Base-by-base conservation (phyloP, 1,284 basidiomycete genomes). In the Fomitiporia mediterranea region DNA sequence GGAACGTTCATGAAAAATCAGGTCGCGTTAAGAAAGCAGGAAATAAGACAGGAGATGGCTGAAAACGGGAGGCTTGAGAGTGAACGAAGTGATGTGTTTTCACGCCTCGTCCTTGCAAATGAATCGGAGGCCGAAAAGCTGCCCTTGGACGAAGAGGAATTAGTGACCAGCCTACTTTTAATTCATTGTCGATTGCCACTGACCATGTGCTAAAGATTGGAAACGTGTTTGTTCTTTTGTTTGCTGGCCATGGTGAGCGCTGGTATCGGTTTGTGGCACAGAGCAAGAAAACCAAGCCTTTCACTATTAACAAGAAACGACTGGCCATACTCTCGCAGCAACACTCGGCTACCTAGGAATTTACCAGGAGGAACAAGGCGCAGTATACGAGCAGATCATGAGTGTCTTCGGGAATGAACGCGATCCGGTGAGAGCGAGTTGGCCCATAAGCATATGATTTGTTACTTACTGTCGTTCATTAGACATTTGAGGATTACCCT, bases 171-270 rank as follows among this genome's bases (percentile, higher is more conserved):
- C 39, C 30, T 5, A 17, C 52, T 28, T 19, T 35, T 27, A 9
- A 21, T 23, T 42, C 4, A 37, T 13, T 11, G 46, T 19, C 4
- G 38, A 21, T 53, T 6, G 35, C 27, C 27, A 44, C 13, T 11
- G 23, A 6, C 34, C 40, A 35, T 38, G 28, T 38, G 9, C n/a
- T 37, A 9, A 49, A 81, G 79, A 76, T 80, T 53, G 79, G 80
- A 8, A 81, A 82, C 54, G 65, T 80, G 1, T 83, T 75, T 61
- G 63, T 74, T 4, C 69, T 82, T 61, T 63, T 83, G 48, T 77
- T 82, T 52, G 79, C 81, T 50, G 80, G 81, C 13, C 79, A 82
- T 63, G 81, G 81, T 74, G 60, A 46, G 68, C 59, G 6, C 11
- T 51, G 30, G n/a, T n/a, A n/a, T 23, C 17, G 17, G 8, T 5